Percentiles rank a stretch among this genome's conserved stretches.
Evolutionary conservation across 148 eudicot genomes (phyloP).

Genomic region (Dianthus caryophyllus): DNA sequence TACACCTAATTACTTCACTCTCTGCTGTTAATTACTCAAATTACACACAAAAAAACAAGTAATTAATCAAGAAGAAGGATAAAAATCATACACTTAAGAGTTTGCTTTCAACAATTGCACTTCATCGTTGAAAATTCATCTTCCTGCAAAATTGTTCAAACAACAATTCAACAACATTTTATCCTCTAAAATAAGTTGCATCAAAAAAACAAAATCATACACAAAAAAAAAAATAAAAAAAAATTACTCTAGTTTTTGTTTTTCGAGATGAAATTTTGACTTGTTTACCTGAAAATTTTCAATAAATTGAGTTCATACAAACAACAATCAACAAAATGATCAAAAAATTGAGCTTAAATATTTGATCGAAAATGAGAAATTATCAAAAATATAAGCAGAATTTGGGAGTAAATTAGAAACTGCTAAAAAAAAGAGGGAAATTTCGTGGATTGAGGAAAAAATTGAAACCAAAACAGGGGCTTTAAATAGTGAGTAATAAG

Average conservation of each 20-base stretch:
- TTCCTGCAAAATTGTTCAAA: conserved; percentile 13
- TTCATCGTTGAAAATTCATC: conserved; percentile 4
- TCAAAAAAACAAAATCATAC: neutral
- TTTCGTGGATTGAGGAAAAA: neutral
- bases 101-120: too few relatives aligned
- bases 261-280: neutral
- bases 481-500: too few relatives aligned
- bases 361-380: neutral
- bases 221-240: neutral
- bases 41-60: too few relatives aligned
- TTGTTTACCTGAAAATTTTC: neutral
- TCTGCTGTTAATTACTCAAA: too few relatives aligned
- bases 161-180: neutral
- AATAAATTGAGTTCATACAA: neutral
- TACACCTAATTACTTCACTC: too few relatives aligned
- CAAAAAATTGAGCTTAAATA: neutral
- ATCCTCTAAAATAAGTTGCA: neutral
- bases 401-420: neutral
- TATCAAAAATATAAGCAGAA: neutral
- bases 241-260: neutral
- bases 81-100: too few relatives aligned
- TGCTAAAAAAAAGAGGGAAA: conserved; percentile 10
- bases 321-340: neutral
- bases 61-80: too few relatives aligned
- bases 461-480: neutral